A percentile compares a stretch with the other conserved stretches of the same genome.
phyloP scores from a whole-genome alignment of 371 early-diverging fungal genomes.

The Mortierella sp. region DNA sequence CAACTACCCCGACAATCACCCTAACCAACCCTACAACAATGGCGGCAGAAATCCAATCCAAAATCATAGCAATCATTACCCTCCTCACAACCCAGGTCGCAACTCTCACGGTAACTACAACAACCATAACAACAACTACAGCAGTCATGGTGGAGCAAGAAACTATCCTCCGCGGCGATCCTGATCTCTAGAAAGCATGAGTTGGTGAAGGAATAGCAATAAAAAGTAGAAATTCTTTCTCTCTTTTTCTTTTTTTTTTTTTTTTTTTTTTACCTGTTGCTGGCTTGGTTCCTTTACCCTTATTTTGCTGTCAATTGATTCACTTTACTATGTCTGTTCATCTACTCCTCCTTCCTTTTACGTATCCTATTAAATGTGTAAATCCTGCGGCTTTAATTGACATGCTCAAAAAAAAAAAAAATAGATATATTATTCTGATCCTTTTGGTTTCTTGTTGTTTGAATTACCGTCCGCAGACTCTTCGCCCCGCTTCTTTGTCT shows the following conservation, averaged over 20 bases:
- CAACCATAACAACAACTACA: no score
- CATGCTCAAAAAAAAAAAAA: background rate
- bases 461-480: slow-evolving; percentile 12
- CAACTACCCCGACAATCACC: no score
- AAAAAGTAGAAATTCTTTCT: background rate
- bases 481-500: slow-evolving; percentile 32
- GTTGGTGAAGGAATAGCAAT: background rate
- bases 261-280: background rate
- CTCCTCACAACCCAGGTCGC: no score
- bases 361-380: no score
- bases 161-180: background rate
- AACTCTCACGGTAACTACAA: no score
- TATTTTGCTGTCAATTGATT: no score
- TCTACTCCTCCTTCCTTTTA: no score
- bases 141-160: background rate
- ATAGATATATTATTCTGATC: slow-evolving; percentile 5
- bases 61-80: no score
- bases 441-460: slow-evolving; percentile 33
- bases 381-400: no score
- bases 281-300: background rate
- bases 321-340: no score
- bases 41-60: no score
- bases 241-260: background rate
- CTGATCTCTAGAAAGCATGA: background rate
- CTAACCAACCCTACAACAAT: no score